Base-by-base conservation (phyloP, 2,329 filamentous ascomycete genomes). In the Arthrobotrys iridis region DNA sequence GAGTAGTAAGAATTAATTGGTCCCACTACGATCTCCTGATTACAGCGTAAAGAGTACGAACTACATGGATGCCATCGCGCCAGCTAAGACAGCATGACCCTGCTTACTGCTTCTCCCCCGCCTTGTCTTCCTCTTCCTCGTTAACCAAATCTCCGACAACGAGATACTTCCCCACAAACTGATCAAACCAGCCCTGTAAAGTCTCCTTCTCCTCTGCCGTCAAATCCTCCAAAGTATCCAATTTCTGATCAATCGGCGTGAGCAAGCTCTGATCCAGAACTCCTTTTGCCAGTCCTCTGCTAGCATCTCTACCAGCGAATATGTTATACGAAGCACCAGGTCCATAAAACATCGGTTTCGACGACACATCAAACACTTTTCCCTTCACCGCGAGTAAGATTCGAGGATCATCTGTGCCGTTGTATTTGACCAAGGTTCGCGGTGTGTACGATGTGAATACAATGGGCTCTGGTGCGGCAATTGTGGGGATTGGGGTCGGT, bases 201-300 rank as follows among this genome's bases (percentile, higher is more conserved):
- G 87, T 83, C 3, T 84, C 82, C 50, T 84, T 85, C 81, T 93
- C 91, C 10, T 86, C 84, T 0, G 85, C 83, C 0, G 85, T 88
- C 55, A 92, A 83, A 8, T 85, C 86, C 5, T 84, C 81, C 45
- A 89, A 81, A 15, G 81, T 81, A 35, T 85, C 85, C 79, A 85
- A 87, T 66, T 83, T 83, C 59, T 85, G 84, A 60, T 86, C 83
- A 13, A 79, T 91, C 85, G 94, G 89, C 15, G 95, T 98, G 83
- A 98, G 84, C 93, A 98, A 96, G 4, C 93, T 91, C 85, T 92
- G 88, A 81, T 97, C 95, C 82, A 99, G 98, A 84, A 92, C 96
- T 72, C 93, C 92, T 82, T 88, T 92, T 0, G 95, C 94, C 74
- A 99, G 84, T 0, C 95, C 95, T 60, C 94, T 87, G 77, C 88